Evolutionary conservation across 2,329 filamentous ascomycete genomes (phyloP).

Genomic region (Verticillium zaregamsianum): DNA sequence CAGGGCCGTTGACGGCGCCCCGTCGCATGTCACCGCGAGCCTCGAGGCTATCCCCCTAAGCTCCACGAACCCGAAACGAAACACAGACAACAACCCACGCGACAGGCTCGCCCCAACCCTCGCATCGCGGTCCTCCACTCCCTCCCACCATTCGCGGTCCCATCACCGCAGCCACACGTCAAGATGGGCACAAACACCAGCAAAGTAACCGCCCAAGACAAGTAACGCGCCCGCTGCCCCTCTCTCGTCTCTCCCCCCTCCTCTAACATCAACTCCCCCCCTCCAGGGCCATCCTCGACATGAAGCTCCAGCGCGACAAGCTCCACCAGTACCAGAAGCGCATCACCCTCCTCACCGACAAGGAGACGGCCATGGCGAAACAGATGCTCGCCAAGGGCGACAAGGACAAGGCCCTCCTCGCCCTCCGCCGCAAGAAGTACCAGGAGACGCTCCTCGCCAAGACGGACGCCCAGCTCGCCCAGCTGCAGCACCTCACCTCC

Average conservation of each 20-base stretch:
- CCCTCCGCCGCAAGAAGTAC: constrained; percentile 92
- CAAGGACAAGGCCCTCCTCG: constrained; percentile 77
- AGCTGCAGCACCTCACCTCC: constrained; percentile 82
- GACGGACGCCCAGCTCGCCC: constrained; percentile 90
- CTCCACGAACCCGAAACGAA: background rate
- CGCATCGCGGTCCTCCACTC: background rate
- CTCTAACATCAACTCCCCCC: background rate
- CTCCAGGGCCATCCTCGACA: constrained; percentile 85
- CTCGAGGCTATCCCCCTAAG: background rate
- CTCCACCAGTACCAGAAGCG: constrained; percentile 93
- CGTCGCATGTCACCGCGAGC: background rate
- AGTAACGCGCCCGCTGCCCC: constrained; percentile 47
- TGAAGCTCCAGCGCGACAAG: constrained; percentile 96
- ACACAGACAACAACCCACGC: background rate
- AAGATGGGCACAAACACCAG: constrained; percentile 53
- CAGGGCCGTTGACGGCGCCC: background rate
- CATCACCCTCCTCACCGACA: constrained; percentile 79
- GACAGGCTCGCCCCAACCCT: background rate
- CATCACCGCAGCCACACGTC: background rate
- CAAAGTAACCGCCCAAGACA: constrained; percentile 72
- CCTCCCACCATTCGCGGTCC: background rate
- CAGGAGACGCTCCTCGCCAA: constrained; percentile 85
- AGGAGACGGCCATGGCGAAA: constrained; percentile 81
- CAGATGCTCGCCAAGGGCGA: constrained; percentile 78
- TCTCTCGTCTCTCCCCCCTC: background rate